Conservation (phyloP, 2,329 filamentous ascomycete genomes). For the Fusarium vanettenii region DNA sequence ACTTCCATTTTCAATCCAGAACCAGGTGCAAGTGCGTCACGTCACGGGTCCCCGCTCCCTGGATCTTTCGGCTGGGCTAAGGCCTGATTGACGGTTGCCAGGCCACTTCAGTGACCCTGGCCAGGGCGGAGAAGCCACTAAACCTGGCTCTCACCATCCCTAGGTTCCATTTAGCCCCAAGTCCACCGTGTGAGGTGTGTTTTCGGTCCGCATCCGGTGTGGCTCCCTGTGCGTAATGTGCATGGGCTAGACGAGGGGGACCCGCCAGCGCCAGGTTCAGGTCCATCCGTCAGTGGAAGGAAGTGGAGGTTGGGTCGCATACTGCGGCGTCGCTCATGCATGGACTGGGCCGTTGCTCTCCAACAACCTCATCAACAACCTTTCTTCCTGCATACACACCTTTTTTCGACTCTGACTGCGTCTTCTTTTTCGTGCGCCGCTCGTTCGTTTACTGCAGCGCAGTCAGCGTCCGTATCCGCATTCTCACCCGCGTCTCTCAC, state of each 20-base stretch:
- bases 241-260: slow-evolving; percentile 4
- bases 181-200: slow-evolving; percentile 7
- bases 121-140: slow-evolving; percentile 35
- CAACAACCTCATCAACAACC: slow-evolving; percentile 38
- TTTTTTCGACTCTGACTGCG: background rate
- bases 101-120: background rate
- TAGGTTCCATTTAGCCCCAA: too few relatives aligned
- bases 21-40: slow-evolving; percentile 35
- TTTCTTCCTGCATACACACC: slow-evolving; percentile 9
- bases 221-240: slow-evolving; percentile 22
- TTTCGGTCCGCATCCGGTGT: slow-evolving; percentile 41
- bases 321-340: slow-evolving; percentile 9
- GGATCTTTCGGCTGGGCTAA: slow-evolving; percentile 9
- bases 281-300: background rate
- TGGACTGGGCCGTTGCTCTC: slow-evolving; percentile 31
- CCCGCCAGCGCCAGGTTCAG: slow-evolving; percentile 32
- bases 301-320: slow-evolving; percentile 23
- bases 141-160: slow-evolving; percentile 22
- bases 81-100: slow-evolving; percentile 20
- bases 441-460: slow-evolving; percentile 30
- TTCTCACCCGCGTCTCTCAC: slow-evolving; percentile 19
- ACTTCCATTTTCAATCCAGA: slow-evolving; percentile 16
- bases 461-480: background rate
- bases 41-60: slow-evolving; percentile 25
- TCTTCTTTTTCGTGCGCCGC: slow-evolving; percentile 22